A percentile compares a stretch with the other conserved stretches of the same genome.
phyloP scores from a whole-genome alignment of 2,329 filamentous ascomycete genomes.

The Diatrype stigma region DNA sequence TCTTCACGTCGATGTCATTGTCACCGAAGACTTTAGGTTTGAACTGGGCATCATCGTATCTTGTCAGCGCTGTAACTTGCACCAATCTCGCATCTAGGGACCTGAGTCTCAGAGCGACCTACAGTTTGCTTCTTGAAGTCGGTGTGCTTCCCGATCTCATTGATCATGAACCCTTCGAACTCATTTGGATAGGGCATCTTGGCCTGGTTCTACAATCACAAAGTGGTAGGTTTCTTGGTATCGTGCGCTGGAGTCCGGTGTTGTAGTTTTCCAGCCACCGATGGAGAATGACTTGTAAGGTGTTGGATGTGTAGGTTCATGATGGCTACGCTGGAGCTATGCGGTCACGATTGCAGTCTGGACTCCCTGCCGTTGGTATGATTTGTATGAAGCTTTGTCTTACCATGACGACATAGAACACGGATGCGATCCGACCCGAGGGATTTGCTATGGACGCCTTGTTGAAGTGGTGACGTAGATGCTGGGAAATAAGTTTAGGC shows the following conservation, averaged over 20 bases:
- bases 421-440: neutral
- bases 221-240: neutral
- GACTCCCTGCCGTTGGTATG: neutral
- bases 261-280: neutral
- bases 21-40: constrained; percentile 32
- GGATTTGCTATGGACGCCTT: too few relatives aligned
- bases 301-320: neutral
- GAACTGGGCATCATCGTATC: constrained; percentile 16
- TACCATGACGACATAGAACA: neutral
- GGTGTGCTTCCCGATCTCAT: constrained; percentile 23
- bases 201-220: neutral
- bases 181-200: constrained; percentile 27
- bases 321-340: neutral
- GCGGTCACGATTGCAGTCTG: neutral
- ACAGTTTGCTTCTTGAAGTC: constrained; percentile 28
- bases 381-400: neutral
- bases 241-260: neutral
- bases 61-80: neutral
- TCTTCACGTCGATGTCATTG: constrained; percentile 64
- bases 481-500: too few relatives aligned
- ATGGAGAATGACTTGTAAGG: neutral
- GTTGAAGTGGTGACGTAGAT: too few relatives aligned
- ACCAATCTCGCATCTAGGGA: too few relatives aligned
- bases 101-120: neutral
- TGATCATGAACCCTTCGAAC: constrained; percentile 29